Conservation (phyloP, 2,329 filamentous ascomycete species). For the Sclerotinia borealis region DNA sequence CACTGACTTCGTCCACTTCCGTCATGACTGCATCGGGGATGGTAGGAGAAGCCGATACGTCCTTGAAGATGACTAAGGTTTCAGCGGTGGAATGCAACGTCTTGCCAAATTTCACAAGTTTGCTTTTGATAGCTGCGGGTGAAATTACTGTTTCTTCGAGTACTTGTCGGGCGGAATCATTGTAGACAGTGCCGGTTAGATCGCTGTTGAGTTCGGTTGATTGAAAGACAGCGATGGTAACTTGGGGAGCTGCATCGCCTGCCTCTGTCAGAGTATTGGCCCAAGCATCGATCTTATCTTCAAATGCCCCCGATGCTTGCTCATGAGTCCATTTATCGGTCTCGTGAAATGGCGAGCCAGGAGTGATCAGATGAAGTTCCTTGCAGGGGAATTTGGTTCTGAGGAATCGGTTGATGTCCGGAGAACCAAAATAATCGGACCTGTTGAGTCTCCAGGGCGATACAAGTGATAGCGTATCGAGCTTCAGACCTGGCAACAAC, state of each 20-base stretch:
- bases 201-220: not conserved
- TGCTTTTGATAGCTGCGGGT: not conserved
- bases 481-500: not conserved
- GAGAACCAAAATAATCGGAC: not conserved
- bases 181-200: not conserved
- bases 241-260: not conserved
- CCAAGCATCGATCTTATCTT: not conserved
- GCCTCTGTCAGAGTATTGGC: not conserved
- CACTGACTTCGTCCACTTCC: no score
- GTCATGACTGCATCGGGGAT: no score
- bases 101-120: not conserved
- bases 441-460: not conserved
- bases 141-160: not conserved
- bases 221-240: not conserved
- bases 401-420: not conserved
- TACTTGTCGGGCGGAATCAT: not conserved
- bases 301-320: not conserved
- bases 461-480: not conserved
- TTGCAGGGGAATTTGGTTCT: not conserved
- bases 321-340: not conserved
- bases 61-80: not conserved
- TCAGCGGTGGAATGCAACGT: not conserved
- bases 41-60: no score
- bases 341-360: not conserved
- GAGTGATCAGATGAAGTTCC: not conserved